These are phyloP conservation scores for Trifolium fragiferum DNA, from an alignment of 306 rosid species.

Conservation along the genomic window DNA sequence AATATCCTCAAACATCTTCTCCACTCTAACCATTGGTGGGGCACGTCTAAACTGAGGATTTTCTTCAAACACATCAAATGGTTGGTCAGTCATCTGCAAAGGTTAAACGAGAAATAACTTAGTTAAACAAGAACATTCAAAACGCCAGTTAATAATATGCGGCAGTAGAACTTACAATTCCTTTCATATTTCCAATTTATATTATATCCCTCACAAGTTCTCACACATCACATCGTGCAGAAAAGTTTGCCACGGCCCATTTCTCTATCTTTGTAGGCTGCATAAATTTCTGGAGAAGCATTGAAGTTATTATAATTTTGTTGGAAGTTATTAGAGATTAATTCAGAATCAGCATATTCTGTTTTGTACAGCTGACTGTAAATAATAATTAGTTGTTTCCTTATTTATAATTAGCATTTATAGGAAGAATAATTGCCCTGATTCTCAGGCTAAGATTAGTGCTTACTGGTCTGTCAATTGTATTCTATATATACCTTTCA, in stretches of 20 bases:
- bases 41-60: conserved; percentile 79
- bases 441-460: too few relatives aligned
- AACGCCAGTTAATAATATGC: background rate
- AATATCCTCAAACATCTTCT: conserved; percentile 82
- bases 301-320: conserved; percentile 9
- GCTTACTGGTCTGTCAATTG: too few relatives aligned
- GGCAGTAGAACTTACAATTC: conserved; percentile 66
- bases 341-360: too few relatives aligned
- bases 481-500: too few relatives aligned
- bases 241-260: conserved; percentile 92
- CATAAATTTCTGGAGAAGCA: conserved; percentile 65
- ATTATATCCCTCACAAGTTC: conserved; percentile 65
- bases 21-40: conserved; percentile 89
- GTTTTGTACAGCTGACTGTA: too few relatives aligned
- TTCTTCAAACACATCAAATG: conserved; percentile 81
- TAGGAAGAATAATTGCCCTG: too few relatives aligned
- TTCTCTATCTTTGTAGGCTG: conserved; percentile 77
- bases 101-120: background rate
- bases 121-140: conserved; percentile 18
- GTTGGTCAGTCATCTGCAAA: conserved; percentile 58
- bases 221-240: conserved; percentile 81
- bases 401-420: too few relatives aligned
- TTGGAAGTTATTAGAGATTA: too few relatives aligned
- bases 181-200: conserved; percentile 68
- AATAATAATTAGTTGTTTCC: too few relatives aligned